Evolutionary conservation across 345 rosid species (phyloP).

Genomic region (Pistacia integerrima): DNA sequence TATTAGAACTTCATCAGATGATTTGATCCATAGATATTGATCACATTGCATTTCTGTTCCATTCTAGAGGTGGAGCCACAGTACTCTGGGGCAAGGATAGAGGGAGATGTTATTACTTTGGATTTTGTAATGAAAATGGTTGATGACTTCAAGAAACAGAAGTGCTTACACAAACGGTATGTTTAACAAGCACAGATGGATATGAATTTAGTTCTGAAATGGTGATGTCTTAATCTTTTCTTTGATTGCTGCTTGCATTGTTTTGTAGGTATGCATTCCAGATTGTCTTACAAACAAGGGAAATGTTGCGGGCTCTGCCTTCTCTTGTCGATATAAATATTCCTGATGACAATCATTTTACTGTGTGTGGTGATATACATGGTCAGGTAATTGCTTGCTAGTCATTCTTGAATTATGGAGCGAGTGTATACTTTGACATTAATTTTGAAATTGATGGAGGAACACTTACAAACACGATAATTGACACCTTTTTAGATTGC

Average conservation of each 20-base stretch:
- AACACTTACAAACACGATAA: background rate
- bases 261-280: slow-evolving; percentile 84
- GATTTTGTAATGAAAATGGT: slow-evolving; percentile 94
- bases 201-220: slow-evolving; percentile 20
- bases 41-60: slow-evolving; percentile 23
- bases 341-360: slow-evolving; percentile 72
- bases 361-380: slow-evolving; percentile 98
- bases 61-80: slow-evolving; percentile 94
- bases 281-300: slow-evolving; percentile 81
- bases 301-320: slow-evolving; percentile 72
- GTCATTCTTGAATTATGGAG: slow-evolving; percentile 3
- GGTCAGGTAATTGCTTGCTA: slow-evolving; percentile 74
- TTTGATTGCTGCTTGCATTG: slow-evolving; percentile 18
- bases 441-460: background rate
- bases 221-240: slow-evolving; percentile 14
- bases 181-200: slow-evolving; percentile 17
- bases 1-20: background rate
- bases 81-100: slow-evolving; percentile 90
- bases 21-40: slow-evolving; percentile 16
- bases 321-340: slow-evolving; percentile 82
- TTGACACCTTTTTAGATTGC: slow-evolving; percentile 6
- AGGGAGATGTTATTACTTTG: slow-evolving; percentile 79
- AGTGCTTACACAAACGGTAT: slow-evolving; percentile 86
- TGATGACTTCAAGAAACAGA: slow-evolving; percentile 90
- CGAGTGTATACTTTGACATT: background rate